phyloP scores from a whole-genome alignment of 495 filamentous ascomycete genomes.

The Aspergillus ostianus region DNA sequence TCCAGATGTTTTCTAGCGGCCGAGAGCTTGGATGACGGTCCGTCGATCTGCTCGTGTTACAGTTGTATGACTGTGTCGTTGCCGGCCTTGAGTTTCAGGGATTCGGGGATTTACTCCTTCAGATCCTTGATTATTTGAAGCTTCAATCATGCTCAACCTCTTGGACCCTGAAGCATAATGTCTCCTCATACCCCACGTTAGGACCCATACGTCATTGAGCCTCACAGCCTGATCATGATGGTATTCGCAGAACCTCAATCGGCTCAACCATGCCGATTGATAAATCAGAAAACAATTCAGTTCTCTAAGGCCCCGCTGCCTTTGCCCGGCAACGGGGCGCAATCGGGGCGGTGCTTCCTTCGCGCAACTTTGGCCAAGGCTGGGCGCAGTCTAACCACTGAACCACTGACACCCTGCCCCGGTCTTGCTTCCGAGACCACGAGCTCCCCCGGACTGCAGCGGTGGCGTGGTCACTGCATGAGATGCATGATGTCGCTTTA shows the following conservation, averaged over 20 bases:
- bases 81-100: neutral
- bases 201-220: neutral
- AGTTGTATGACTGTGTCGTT: neutral
- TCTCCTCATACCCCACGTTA: neutral
- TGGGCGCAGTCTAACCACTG: neutral
- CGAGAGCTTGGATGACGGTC: neutral
- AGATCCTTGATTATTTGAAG: too few species aligned
- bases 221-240: neutral
- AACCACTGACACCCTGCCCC: too few species aligned
- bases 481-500: neutral
- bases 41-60: too few species aligned
- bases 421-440: neutral
- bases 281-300: neutral
- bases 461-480: neutral
- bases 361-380: neutral
- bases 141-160: too few species aligned
- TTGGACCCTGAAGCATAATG: too few species aligned
- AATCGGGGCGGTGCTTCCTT: slow-evolving; percentile 10
- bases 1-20: slow-evolving; percentile 26
- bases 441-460: neutral
- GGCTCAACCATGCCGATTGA: neutral
- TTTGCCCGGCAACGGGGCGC: slow-evolving; percentile 9
- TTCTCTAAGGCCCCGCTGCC: neutral
- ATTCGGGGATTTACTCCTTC: neutral
- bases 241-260: too few species aligned